Base-by-base conservation (phyloP, 345 rosid genomes). In the Raphanus sativus region DNA sequence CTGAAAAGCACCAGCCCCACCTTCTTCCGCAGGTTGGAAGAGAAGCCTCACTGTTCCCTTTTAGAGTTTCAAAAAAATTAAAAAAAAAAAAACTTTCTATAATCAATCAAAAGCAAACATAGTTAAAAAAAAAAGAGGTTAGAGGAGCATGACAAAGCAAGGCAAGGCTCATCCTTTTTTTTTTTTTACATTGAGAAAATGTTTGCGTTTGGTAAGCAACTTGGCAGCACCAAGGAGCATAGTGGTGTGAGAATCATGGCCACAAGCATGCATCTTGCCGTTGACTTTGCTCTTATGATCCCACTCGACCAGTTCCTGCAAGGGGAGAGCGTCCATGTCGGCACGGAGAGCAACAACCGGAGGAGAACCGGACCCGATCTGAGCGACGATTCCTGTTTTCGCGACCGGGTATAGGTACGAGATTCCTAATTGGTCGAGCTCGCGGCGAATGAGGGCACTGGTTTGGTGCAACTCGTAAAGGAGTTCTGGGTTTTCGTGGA, bases 151-250 rank as follows among this genome's bases (percentile, higher is more conserved):
- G 21, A 21, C 21, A 21, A 21, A 21, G 21, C 21, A 21, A 21
- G 21, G 21, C 21, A 21, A 21, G 21, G 21, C 21, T 21, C 21
- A 21, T 21, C 21, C 21, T 21, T 21, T 21, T 21, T n/a, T n/a
- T 21, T 45, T 67, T 33, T 33, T 0, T 71, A 94, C 97, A 87
- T 84, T 85, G 67, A 94, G 90, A 10, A 60, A 45, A 70, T 86
- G 82, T 73, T 89, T 80, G 38, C 89, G 92, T 74, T 86, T 87
- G 78, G 78, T 82, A 73, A 94, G 97, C 82, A 92, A 82, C 81
- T 90, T 92, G 17, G 97, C 97, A 62, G 97, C 95, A 29, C 98
- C 98, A 40, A 94, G 95, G 21, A 90, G 91, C 94, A 89, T 94
- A 1, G 98, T 84, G 4, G 95, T 86, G 64, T 89, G 97, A 16